Evolutionary conservation across 108 stramenopile genomes (phyloP), one percentile per base, ranked within the genome.

Genomic region (Nitzschia sp.): DNA sequence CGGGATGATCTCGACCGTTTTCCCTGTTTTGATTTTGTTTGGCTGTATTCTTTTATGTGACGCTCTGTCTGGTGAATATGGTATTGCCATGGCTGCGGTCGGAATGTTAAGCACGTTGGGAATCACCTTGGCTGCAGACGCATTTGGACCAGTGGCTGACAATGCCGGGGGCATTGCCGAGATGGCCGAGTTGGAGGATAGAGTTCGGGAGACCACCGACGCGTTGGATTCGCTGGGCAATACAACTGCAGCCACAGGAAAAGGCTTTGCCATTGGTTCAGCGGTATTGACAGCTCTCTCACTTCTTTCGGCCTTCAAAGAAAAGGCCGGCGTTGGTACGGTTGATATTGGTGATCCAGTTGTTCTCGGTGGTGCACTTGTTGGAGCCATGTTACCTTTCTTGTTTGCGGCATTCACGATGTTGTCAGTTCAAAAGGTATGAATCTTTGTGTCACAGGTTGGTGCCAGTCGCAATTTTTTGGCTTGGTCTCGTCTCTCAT

Each of bases 361-460:
- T 37, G 93, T 95, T 57, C 75, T 97, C 40, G 73, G 81, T 67
- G 95, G 95, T 63, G 83, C 88, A 51, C 75, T 97, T 26, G 86
- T 96, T 71, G 97, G 97, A 9, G 87, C 95, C 70, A 96, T 95
- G 94, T 84, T 97, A 54, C 95, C 95, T n/a, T 97, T 96, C 83
- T 81, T 94, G 70, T 97, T 97, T 65, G 90, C 94, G 17, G 97
- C 95, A 25, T 82, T 97, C 76, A 95, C 97, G 57, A 97, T 97
- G 95, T 87, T 95, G 67, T 91, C 92, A n/a, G 97, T 97, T 8
- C 91, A 92, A 70, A 93, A 90, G 66, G 82, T 80, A 65, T 41
- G 77, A 15, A 22, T n/a, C 22, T 21, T 19, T 34, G 44, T n/a
- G n/a, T 26, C 15, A 50, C 17, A n/a, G n/a, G 1, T 34, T 34